Percentiles rank a stretch among this genome's conserved stretches.
phyloP scores from a whole-genome alignment of 192 early-diverging fungal genomes.

The Phlyctochytrium planicorne region DNA sequence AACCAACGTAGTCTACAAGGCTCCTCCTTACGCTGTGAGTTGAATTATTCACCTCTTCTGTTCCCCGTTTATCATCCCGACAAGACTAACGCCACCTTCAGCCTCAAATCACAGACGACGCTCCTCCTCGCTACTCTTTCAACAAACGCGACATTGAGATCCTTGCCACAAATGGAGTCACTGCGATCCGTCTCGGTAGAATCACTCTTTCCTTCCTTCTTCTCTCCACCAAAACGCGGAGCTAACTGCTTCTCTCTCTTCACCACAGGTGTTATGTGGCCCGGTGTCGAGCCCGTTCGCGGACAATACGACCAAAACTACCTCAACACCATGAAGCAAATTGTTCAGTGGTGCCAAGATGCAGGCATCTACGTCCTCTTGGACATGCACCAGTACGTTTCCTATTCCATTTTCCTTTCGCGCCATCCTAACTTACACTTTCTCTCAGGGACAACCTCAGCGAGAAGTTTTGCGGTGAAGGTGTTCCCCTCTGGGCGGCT shows the following conservation, averaged over 20 bases:
- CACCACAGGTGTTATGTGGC: slow-evolving; percentile 58
- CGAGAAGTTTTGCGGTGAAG: slow-evolving; percentile 31
- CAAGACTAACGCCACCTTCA: too few species aligned
- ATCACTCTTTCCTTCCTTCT: too few species aligned
- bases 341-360: slow-evolving; percentile 47
- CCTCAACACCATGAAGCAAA: slow-evolving; percentile 50
- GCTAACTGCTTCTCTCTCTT: too few species aligned
- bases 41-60: too few species aligned
- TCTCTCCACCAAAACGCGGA: too few species aligned
- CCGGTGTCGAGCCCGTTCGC: slow-evolving; percentile 61
- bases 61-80: too few species aligned
- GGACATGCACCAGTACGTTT: slow-evolving; percentile 61
- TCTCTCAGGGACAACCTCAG: too few species aligned
- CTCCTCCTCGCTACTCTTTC: slow-evolving; percentile 18
- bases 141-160: slow-evolving; percentile 21
- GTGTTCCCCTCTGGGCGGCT: slow-evolving; percentile 26
- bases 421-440: too few species aligned
- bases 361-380: slow-evolving; percentile 63
- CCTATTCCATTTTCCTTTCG: too few species aligned
- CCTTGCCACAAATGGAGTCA: slow-evolving; percentile 16
- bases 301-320: slow-evolving; percentile 57
- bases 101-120: slow-evolving; percentile 3
- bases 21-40: slow-evolving; percentile 8
- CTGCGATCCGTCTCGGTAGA: slow-evolving; percentile 28
- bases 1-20: slow-evolving; percentile 32